phyloP scores from a whole-genome alignment of 192 early-diverging fungal species.

The Coemansia sp. region DNA sequence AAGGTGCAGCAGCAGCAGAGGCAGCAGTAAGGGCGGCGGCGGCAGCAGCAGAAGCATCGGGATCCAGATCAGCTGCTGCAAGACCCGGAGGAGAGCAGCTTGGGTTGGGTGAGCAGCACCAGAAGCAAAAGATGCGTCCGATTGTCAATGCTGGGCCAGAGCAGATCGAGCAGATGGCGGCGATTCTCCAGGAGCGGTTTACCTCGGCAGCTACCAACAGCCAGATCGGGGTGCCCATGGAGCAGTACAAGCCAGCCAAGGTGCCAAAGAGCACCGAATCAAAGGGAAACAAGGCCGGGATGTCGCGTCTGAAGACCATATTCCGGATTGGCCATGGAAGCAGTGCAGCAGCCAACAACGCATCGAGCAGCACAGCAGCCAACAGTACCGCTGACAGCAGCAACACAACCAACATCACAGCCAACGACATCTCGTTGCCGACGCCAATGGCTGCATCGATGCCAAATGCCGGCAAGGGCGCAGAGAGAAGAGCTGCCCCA shows the following conservation, averaged over 20 bases:
- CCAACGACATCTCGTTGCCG: slow-evolving; percentile 2
- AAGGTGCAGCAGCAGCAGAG: not conserved
- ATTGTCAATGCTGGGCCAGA: slow-evolving; percentile 23
- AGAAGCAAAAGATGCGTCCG: slow-evolving; percentile 36
- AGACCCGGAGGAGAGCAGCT: slow-evolving; percentile 5
- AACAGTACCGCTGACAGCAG: not conserved
- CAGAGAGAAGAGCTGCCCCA: slow-evolving; percentile 1
- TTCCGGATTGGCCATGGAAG: slow-evolving; percentile 35
- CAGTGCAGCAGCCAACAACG: slow-evolving; percentile 8
- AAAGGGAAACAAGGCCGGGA: slow-evolving; percentile 41
- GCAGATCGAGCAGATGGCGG: slow-evolving; percentile 8
- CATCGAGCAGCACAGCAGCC: slow-evolving; percentile 3
- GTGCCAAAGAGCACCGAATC: slow-evolving; percentile 8
- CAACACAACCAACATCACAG: not conserved
- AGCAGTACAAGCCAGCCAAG: slow-evolving; percentile 8
- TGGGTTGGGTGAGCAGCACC: slow-evolving; percentile 30
- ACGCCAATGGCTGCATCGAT: not conserved
- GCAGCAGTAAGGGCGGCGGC: not conserved
- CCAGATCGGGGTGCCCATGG: not conserved
- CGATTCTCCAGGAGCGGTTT: slow-evolving; percentile 4
- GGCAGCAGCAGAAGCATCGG: too few species aligned
- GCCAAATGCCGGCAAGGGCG: not conserved
- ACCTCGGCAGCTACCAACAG: slow-evolving; percentile 7
- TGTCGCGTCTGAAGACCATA: slow-evolving; percentile 47
- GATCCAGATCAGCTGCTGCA: not conserved